Base-by-base conservation (phyloP, 2,329 filamentous ascomycete species). In the Beauveria scarabaeidicola region DNA sequence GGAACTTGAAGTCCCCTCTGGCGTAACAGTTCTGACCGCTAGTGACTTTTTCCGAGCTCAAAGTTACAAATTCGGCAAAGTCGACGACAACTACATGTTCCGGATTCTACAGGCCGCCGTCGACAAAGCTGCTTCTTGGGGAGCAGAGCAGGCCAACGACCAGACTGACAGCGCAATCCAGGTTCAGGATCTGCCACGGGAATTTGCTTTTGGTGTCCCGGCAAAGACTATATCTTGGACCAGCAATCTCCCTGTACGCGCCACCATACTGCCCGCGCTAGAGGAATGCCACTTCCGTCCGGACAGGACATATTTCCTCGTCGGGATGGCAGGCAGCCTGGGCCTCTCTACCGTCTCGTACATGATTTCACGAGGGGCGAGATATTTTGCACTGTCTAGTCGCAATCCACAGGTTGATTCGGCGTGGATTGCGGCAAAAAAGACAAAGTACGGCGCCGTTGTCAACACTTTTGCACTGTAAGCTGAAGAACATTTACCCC, bases 331-430 rank as follows among this genome's bases (percentile, higher is more conserved):
- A 0, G 67, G 71, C 5, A 69, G 66, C 2, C 27, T 75, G 21
- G 75, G 74, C 6, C 64, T 66, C 9, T 75, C 74, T 0, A 63
- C 75, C 2, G 70, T 66, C 48, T 61, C 69, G 10, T 75, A 68
- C 68, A 76, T 75, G 73, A 62, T 69, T 7, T 55, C 62, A 0
- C 63, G 66, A 11, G 74, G 75, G 2, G 74, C 73, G 2, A 65
- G 66, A 41, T 47, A 72, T 58, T 38, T 77, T 4, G 71, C 68
- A 15, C 51, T 79, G 1, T 69, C 71, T 1, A 75, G 72, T 58
- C 70, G 76, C 9, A 70, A 68, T 36, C 69, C 73, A 2, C 65
- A 69, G 1, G 61, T 73, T 8, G 61, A 69, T 21, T 41, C 63
- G 13, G 13, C 23, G 3, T 58, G 46, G 32, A 44, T 50, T 29